Base-by-base conservation (phyloP, 1,139 yeast species). In the Debaryomyces fabryi region DNA sequence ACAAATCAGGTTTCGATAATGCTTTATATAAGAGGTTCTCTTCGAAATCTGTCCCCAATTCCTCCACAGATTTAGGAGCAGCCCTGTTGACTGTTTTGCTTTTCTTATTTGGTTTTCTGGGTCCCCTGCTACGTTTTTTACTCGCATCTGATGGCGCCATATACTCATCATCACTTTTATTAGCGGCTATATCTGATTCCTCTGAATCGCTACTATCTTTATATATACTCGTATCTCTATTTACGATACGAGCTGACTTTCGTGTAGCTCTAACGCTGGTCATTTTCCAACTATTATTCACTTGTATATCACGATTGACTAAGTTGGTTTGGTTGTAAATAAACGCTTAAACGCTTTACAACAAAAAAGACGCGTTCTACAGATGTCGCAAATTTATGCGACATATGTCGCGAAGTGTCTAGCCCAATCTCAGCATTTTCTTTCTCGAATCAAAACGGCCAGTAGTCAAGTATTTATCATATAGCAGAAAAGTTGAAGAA, bases 21-120 rank as follows among this genome's bases (percentile, higher is more conserved):
- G 86, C 81, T 51, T 72, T 73, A 54, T 82, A 86, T 15, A 86
- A 59, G 45, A 70, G 68, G 50, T 83, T 83, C 43, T 83, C 85
- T 42, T 72, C 72, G 53, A 80, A 59, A 8, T 58, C 63, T 6
- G 54, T 54, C 36, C 51, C 43, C 24, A 30, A 9, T 4, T 16
- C 29, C 29, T 23, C 33, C 10, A 10, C 30, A 3, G 32, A 18
- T 23, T 18, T 18, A 3, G 40, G 33, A 13, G 10, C 49, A 15
- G 24, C 8, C 15, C 36, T 39, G 9, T 20, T 44, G 13, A 27
- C 49, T 20, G 32, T 47, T 20, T 37, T 44, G n/a, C 34, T 39
- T 13, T 48, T 30, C 42, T 48, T 45, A 44, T 40, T 42, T 42
- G 37, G 18, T 27, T 46, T 43, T 8, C 27, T 48, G 25, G 34